phyloP scores from a whole-genome alignment of 441 rosid genomes.

The Syzygium malaccense region DNA sequence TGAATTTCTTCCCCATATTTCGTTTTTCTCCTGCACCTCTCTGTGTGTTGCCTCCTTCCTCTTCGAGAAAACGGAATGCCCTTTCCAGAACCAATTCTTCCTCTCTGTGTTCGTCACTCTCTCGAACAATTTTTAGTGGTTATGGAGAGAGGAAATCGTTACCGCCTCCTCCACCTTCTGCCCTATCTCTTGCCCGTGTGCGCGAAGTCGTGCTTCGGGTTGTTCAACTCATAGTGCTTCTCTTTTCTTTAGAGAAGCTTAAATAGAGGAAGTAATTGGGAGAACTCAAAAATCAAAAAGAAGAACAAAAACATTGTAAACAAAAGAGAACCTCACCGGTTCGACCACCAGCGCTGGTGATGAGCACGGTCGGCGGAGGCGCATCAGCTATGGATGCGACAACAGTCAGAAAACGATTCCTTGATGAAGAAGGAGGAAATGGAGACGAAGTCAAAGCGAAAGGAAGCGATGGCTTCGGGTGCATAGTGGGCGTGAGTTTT shows the following conservation, averaged over 20 bases:
- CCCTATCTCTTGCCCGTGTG: background rate
- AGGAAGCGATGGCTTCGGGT: background rate
- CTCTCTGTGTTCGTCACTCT: background rate
- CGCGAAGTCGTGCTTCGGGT: background rate
- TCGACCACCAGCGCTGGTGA: conserved; percentile 91
- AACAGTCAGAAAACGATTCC: conserved; percentile 6
- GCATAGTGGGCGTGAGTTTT: no score
- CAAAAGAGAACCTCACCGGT: conserved; percentile 40
- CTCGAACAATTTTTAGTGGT: background rate
- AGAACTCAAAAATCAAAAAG: background rate
- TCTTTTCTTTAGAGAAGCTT: background rate
- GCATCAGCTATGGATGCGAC: conserved; percentile 48
- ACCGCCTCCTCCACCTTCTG: background rate
- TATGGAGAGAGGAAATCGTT: background rate
- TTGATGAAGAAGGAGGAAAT: background rate
- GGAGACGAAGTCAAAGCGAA: background rate
- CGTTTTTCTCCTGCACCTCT: no score
- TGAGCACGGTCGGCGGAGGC: conserved; percentile 53
- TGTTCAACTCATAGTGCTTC: no score
- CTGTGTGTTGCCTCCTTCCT: background rate
- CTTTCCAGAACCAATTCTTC: background rate
- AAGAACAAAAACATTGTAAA: background rate
- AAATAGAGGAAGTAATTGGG: background rate
- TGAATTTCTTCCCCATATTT: no score
- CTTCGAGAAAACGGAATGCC: background rate